Percentiles rank a stretch among this genome's conserved stretches.
phyloP scores from a whole-genome alignment of 2,329 filamentous ascomycete species.

The Lizonia empirigonia region DNA sequence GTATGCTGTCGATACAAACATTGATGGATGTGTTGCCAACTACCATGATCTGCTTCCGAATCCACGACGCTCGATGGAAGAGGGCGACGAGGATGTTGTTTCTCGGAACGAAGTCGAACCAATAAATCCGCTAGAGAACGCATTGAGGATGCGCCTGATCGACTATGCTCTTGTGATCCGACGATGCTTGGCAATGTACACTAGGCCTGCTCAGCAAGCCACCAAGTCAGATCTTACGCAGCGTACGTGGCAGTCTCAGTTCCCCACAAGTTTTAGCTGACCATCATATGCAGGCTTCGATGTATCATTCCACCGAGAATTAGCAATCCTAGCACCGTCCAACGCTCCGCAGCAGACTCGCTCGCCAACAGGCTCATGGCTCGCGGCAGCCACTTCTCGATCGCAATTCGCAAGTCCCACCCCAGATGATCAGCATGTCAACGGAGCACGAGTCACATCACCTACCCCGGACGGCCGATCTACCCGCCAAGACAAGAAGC shows the following conservation, averaged over 20 bases:
- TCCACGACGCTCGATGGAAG: slow-evolving; percentile 40
- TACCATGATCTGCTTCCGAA: slow-evolving; percentile 77
- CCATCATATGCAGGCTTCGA: slow-evolving; percentile 51
- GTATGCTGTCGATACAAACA: slow-evolving; percentile 74
- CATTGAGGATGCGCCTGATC: slow-evolving; percentile 81
- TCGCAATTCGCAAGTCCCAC: slow-evolving; percentile 35
- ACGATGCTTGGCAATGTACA: slow-evolving; percentile 74
- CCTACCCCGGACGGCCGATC: slow-evolving; percentile 30
- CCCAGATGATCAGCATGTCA: slow-evolving; percentile 28
- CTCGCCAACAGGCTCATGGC: slow-evolving; percentile 45
- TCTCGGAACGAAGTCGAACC: slow-evolving; percentile 49
- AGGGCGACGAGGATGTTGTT: slow-evolving; percentile 40
- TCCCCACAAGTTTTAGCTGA: slow-evolving; percentile 1
- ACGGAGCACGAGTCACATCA: slow-evolving; percentile 33
- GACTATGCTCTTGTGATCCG: slow-evolving; percentile 90
- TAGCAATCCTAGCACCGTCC: slow-evolving; percentile 49
- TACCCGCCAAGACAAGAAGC: slow-evolving; percentile 48
- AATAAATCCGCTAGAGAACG: slow-evolving; percentile 68
- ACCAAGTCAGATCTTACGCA: slow-evolving; percentile 65
- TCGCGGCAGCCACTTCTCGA: slow-evolving; percentile 35
- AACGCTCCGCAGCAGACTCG: slow-evolving; percentile 34
- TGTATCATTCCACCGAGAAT: slow-evolving; percentile 51
- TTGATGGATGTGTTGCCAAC: slow-evolving; percentile 76
- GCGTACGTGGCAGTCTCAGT: slow-evolving; percentile 65
- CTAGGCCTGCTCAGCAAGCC: slow-evolving; percentile 65